phyloP scores from a whole-genome alignment of 75 land plant species.

The Ceratopteris richardii region DNA sequence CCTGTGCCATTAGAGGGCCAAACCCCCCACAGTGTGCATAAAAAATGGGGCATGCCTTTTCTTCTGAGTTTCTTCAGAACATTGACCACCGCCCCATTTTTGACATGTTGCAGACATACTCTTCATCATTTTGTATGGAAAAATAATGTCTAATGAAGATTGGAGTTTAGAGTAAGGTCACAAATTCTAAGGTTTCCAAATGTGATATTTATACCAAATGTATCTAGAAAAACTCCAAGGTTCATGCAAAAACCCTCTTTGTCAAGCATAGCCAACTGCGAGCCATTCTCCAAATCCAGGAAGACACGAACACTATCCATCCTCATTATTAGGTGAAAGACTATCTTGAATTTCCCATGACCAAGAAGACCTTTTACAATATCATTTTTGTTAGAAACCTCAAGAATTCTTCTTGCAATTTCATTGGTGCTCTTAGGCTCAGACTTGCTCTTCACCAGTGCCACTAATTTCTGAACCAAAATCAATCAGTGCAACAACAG shows the following conservation, averaged over 20 bases:
- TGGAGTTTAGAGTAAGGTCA: slow-evolving; percentile 71
- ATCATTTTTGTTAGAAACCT: slow-evolving; percentile 16
- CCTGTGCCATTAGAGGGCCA: too few species aligned
- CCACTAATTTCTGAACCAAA: slow-evolving; percentile 81
- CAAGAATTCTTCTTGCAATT: slow-evolving; percentile 12
- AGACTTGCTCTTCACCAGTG: slow-evolving; percentile 13
- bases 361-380: slow-evolving; percentile 83
- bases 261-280: slow-evolving; percentile 85
- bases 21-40: too few species aligned
- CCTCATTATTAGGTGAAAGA: slow-evolving; percentile 73
- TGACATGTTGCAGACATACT: too few species aligned
- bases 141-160: slow-evolving; percentile 87
- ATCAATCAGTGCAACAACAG: slow-evolving; percentile 87
- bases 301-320: slow-evolving; percentile 75
- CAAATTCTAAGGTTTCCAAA: slow-evolving; percentile 78
- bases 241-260: slow-evolving; percentile 92
- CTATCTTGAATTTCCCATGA: slow-evolving; percentile 76
- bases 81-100: slow-evolving; percentile 75
- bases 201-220: slow-evolving; percentile 71
- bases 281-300: slow-evolving; percentile 87
- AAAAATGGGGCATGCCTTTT: too few species aligned
- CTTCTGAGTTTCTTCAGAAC: slow-evolving; percentile 80
- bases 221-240: slow-evolving; percentile 85
- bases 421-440: slow-evolving; percentile 3
- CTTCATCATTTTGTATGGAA: too few species aligned